Evolutionary conservation across 2,329 filamentous ascomycete genomes (phyloP).

Genomic region (Colletotrichum sublineola): DNA sequence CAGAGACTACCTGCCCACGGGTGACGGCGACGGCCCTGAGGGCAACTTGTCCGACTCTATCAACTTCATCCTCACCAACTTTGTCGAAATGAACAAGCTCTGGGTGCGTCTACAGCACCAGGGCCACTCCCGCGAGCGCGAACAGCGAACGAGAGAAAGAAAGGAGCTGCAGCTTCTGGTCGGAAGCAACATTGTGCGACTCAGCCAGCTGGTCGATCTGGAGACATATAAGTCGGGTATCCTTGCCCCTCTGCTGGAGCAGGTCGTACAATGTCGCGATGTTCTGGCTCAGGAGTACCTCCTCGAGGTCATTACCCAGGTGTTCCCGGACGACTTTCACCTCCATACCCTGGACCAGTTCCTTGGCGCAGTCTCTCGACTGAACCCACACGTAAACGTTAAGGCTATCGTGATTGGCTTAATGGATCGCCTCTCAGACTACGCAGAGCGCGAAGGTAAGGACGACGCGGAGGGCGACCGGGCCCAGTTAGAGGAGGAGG

Average conservation of each 20-base stretch:
- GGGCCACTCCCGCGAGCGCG: slow-evolving; percentile 93
- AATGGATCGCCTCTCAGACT: slow-evolving; percentile 96
- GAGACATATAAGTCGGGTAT: slow-evolving; percentile 95
- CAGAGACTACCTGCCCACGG: slow-evolving; percentile 85
- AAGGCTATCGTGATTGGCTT: slow-evolving; percentile 98
- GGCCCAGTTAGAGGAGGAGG: slow-evolving; percentile 86
- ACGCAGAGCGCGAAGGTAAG: slow-evolving; percentile 89
- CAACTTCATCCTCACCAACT: slow-evolving; percentile 97
- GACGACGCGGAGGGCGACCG: slow-evolving; percentile 78
- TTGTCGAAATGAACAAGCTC: slow-evolving; percentile 99
- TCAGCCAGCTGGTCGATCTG: slow-evolving; percentile 95
- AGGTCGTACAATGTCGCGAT: slow-evolving; percentile 97
- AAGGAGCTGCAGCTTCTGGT: slow-evolving; percentile 96
- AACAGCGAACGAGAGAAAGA: slow-evolving; percentile 92
- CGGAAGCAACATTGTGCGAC: slow-evolving; percentile 92
- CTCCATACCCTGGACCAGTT: slow-evolving; percentile 96
- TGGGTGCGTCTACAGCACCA: slow-evolving; percentile 99
- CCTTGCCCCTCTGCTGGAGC: slow-evolving; percentile 88
- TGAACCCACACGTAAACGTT: slow-evolving; percentile 97
- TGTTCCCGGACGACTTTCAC: slow-evolving; percentile 98
- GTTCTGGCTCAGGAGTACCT: slow-evolving; percentile 98
- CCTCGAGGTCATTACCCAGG: slow-evolving; percentile 97
- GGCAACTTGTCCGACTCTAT: slow-evolving; percentile 98
- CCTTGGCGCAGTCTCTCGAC: slow-evolving; percentile 88
- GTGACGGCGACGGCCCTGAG: slow-evolving; percentile 89